These are phyloP conservation scores for Citrus inodora DNA, from an alignment of 345 rosid species.

Conservation along the genomic window DNA sequence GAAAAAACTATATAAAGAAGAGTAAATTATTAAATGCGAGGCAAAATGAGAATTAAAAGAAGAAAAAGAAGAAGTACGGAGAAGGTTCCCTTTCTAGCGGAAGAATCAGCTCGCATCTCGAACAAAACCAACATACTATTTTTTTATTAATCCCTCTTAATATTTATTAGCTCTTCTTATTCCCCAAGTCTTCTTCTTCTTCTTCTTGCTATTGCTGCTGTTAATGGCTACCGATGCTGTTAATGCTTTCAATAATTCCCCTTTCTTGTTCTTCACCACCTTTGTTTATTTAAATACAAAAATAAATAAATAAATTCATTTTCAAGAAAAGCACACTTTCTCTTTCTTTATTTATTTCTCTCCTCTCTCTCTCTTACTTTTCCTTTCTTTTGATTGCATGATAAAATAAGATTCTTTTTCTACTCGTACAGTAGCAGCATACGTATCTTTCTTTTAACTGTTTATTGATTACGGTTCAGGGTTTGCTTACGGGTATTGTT, in stretches of 20 bases:
- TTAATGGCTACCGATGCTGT: not conserved
- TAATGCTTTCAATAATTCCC: conserved; percentile 14
- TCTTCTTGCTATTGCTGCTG: not conserved
- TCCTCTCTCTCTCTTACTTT: not conserved
- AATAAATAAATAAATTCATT: not conserved
- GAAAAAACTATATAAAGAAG: not conserved
- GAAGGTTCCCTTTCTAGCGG: conserved; percentile 57
- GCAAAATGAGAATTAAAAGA: conserved; percentile 70
- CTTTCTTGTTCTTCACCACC: not conserved
- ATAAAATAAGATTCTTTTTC: not conserved
- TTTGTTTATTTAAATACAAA: not conserved
- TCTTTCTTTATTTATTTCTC: not conserved
- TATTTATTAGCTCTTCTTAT: not conserved
- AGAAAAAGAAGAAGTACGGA: conserved; percentile 59
- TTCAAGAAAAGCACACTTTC: conserved; percentile 14
- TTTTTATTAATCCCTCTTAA: too few species aligned
- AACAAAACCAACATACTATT: conserved; percentile 5
- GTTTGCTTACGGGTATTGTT: not conserved
- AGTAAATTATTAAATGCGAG: conserved; percentile 28
- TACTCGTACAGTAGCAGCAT: not conserved
- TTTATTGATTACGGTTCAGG: not conserved
- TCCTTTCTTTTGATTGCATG: not conserved
- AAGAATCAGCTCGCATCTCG: conserved; percentile 67
- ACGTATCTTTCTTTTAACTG: too few species aligned
- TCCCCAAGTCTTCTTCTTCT: conserved; percentile 5